Evolutionary conservation across 345 rosid genomes (phyloP).

Genomic region (Boechera stricta): DNA sequence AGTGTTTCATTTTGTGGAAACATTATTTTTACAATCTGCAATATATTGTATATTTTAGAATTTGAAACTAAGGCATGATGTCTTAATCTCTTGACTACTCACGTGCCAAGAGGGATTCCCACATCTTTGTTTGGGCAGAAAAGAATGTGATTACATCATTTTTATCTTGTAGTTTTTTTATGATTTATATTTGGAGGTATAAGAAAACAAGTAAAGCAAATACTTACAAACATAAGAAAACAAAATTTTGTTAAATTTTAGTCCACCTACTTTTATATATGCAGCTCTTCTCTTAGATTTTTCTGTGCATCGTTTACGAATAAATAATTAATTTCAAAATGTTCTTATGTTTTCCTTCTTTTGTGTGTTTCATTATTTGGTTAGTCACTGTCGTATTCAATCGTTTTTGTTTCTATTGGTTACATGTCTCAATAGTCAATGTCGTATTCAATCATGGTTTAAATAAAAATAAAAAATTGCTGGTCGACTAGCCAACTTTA

Average conservation of each 20-base stretch:
- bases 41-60: background rate
- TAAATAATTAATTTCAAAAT: background rate
- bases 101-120: slow-evolving; percentile 13
- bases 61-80: background rate
- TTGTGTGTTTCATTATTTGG: slow-evolving; percentile 1
- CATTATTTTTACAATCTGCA: background rate
- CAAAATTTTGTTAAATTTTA: slow-evolving; percentile 19
- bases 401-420: background rate
- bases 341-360: background rate
- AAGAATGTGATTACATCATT: background rate
- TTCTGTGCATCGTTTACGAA: background rate
- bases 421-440: slow-evolving; percentile 13
- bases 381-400: background rate
- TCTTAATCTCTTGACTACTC: slow-evolving; percentile 15
- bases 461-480: background rate
- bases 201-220: slow-evolving; percentile 14
- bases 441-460: slow-evolving; percentile 13
- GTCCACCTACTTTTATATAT: slow-evolving; percentile 19
- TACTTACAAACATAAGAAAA: slow-evolving; percentile 35
- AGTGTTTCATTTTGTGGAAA: background rate
- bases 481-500: slow-evolving; percentile 25
- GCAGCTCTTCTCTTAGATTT: slow-evolving; percentile 3
- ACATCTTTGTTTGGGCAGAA: background rate
- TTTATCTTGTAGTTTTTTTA: background rate
- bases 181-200: slow-evolving; percentile 11